phyloP scores from a whole-genome alignment of 345 rosid species.

The Brassica incana region DNA sequence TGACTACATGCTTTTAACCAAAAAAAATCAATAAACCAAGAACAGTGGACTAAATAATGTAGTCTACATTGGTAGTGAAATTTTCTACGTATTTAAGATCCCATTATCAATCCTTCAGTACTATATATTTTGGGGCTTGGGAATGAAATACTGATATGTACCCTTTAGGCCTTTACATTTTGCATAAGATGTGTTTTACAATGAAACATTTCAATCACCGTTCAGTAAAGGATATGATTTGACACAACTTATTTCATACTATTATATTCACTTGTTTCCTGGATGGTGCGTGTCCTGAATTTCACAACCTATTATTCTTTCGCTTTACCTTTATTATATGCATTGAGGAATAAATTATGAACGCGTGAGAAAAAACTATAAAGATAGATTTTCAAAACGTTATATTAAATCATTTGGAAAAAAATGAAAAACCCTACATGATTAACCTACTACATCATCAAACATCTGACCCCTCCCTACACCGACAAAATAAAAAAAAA shows the following conservation, averaged over 20 bases:
- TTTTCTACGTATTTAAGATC: too few species aligned
- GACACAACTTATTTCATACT: background rate
- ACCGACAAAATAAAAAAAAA: conserved; percentile 15
- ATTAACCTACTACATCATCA: background rate
- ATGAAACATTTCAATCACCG: too few species aligned
- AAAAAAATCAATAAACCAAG: too few species aligned
- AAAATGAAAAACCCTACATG: background rate
- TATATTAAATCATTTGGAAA: background rate
- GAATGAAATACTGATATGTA: too few species aligned
- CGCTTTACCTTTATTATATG: background rate
- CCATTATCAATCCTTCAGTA: too few species aligned
- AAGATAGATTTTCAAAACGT: background rate
- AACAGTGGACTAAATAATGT: too few species aligned
- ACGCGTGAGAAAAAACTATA: background rate
- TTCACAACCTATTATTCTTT: conserved; percentile 13
- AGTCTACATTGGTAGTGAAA: too few species aligned
- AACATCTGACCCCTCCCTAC: background rate
- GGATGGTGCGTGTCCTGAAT: background rate
- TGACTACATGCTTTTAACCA: too few species aligned
- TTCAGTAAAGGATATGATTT: background rate
- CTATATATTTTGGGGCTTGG: too few species aligned
- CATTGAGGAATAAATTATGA: background rate
- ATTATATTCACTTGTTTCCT: conserved; percentile 6
- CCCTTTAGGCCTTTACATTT: too few species aligned
- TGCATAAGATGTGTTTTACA: too few species aligned